phyloP scores from a whole-genome alignment of 2,329 filamentous ascomycete genomes.

The Colletotrichum zoysiae region DNA sequence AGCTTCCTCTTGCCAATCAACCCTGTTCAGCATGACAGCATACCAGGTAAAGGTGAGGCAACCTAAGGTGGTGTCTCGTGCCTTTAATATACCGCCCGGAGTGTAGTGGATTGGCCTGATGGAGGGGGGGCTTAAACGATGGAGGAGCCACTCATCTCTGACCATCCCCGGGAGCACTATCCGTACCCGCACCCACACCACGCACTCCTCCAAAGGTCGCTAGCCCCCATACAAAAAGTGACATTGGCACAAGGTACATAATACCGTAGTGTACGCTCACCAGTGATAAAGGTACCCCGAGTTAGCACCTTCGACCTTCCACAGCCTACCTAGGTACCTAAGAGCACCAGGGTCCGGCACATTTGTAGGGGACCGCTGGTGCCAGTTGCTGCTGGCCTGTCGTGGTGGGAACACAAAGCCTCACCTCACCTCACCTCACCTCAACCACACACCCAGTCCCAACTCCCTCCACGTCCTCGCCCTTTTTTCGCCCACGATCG shows the following conservation, averaged over 20 bases:
- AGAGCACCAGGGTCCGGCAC: slow-evolving; percentile 5
- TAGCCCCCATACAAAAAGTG: slow-evolving; percentile 47
- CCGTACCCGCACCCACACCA: slow-evolving; percentile 44
- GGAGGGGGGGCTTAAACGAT: slow-evolving; percentile 24
- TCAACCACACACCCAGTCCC: slow-evolving; percentile 44
- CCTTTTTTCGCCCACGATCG: slow-evolving; percentile 45
- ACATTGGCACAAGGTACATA: slow-evolving; percentile 49
- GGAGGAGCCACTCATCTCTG: slow-evolving; percentile 39
- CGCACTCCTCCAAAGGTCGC: slow-evolving; percentile 45
- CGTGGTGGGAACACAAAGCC: slow-evolving; percentile 55
- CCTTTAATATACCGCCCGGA: slow-evolving; percentile 22
- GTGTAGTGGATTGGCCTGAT: slow-evolving; percentile 14
- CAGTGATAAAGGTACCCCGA: slow-evolving; percentile 17
- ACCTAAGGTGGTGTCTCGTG: slow-evolving; percentile 29
- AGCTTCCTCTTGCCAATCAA: neutral
- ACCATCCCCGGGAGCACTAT: slow-evolving; percentile 38
- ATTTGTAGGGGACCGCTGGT: slow-evolving; percentile 21
- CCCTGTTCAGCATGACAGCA: neutral
- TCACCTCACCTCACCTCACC: slow-evolving; percentile 51
- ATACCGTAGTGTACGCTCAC: slow-evolving; percentile 19
- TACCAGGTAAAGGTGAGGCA: slow-evolving; percentile 1
- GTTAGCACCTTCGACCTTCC: slow-evolving; percentile 12
- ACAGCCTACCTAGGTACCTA: neutral
- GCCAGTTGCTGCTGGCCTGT: slow-evolving; percentile 24
- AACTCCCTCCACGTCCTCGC: slow-evolving; percentile 47